Base-by-base conservation (phyloP, 805 yeast genomes). In the Starmerella floris region DNA sequence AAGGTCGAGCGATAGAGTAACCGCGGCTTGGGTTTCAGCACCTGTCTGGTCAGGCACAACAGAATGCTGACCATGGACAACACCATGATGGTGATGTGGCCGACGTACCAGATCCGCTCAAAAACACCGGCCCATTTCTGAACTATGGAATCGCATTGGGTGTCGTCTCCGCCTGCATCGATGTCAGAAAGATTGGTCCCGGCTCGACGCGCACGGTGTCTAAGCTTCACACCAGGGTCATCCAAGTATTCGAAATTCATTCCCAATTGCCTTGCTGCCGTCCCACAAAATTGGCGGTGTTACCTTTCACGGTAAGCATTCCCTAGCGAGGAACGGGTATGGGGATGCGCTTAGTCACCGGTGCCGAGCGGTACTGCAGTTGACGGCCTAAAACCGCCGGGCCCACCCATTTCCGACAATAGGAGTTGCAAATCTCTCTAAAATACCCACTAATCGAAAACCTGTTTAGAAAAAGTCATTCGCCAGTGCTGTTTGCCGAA, bases 1-100 rank as follows among this genome's bases (percentile, higher is more conserved):
- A 58, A 57, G 15, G 54, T 45, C 2, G 44, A n/a, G 5, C 60
- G 52, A 43, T 60, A 60, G 9, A 57, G 6, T 11, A 51, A 25
- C 5, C 46, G 50, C n/a, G 56, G 52, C 44, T 47, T 40, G 16
- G 44, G 40, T n/a, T 42, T 44, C 16, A 50, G 47, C 25, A 53
- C 50, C 28, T 51, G 57, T 23, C 58, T 48, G 16, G 52, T 17
- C 13, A 52, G 32, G 22, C 58, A 51, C 13, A 52, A 26, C 2
- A 52, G 23, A 16, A 53, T 42, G 33, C 48, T 41, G 8, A 43
- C 3, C 4, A 45, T 31, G 6, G 42, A 4, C 9, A 31, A 17
- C 1, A 44, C 15, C 41, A 39, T 40, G 23, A 45, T 26, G 23
- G 23, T 32, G 10, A 48, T 41, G 30, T 48, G 51, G 9, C 54